Base-by-base conservation (phyloP, 2,329 filamentous ascomycete species). In the Cercospora nicotianae region DNA sequence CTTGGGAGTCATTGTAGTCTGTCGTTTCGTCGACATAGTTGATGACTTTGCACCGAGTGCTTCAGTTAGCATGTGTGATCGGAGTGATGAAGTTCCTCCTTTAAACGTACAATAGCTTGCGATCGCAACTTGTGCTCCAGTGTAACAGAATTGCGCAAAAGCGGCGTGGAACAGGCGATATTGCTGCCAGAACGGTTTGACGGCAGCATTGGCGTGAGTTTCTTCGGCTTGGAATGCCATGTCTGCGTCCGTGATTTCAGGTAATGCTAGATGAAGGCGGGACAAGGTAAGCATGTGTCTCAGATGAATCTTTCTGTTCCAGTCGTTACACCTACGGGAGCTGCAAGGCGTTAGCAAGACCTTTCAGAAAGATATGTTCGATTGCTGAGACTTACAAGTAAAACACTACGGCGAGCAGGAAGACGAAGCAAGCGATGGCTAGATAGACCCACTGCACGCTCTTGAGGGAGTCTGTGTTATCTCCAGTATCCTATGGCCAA, bases 81-180 rank as follows among this genome's bases (percentile, higher is more conserved):
- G 36, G 7, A 3, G 23, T 28, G 5, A 1, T 48, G n/a, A 2
- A 20, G 0, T 20, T 0, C 2, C 6, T 53, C 1, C 1, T 28
- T 3, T 8, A 2, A 12, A 53, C 55, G 4, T 36, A 59, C 55
- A 92, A 78, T 91, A 91, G 58, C 81, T 59, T 31, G 67, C 67
- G 30, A 86, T 81, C 1, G 82, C 85, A 5, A 86, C 82, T 74
- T 96, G 93, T 0, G 90, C 87, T 59, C 91, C 91, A 0, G 91
- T 90, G 77, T 94, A 95, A 77, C 89, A 91, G 79, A 94, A 94
- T 72, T 94, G 91, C 0, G 90, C 89, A 72, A 89, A 86, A 0
- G 90, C 87, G 12, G 90, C 91, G 74, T 92, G 90, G 83, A 93
- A 93, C 2, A 94, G 83, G 26, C 87, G 87, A 78, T 90, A 93